phyloP scores from a whole-genome alignment of 768 basidiomycete genomes.

The Heimioporus sp. region DNA sequence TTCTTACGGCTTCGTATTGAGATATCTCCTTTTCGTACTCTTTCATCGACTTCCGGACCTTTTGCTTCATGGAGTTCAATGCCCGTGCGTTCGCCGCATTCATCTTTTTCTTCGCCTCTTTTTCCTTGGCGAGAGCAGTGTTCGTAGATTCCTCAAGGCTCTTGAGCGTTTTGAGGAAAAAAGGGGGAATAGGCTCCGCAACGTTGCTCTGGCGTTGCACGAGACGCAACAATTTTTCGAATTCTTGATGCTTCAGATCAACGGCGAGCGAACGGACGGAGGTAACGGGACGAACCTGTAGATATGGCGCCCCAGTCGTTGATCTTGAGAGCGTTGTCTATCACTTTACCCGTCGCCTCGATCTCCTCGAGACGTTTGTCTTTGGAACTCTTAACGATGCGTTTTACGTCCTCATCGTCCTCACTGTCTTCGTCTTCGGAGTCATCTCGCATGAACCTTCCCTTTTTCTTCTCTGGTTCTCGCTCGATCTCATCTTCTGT shows the following conservation, averaged over 20 bases:
- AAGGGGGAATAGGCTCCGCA: conserved; percentile 82
- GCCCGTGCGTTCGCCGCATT: conserved; percentile 92
- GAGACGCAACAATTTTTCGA: conserved; percentile 92
- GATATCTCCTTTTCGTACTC: conserved; percentile 84
- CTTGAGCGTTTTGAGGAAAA: conserved; percentile 73
- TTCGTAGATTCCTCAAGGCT: conserved; percentile 78
- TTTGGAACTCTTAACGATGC: conserved; percentile 77
- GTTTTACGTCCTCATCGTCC: conserved; percentile 72
- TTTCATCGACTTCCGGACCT: conserved; percentile 86
- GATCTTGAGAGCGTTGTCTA: conserved; percentile 94
- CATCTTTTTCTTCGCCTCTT: conserved; percentile 93
- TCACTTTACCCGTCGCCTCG: conserved; percentile 85
- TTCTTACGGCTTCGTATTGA: conserved; percentile 72
- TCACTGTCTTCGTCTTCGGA: conserved; percentile 51
- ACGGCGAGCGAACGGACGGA: neutral
- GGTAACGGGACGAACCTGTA: conserved; percentile 53
- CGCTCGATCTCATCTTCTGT: conserved; percentile 57
- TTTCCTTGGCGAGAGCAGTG: conserved; percentile 76
- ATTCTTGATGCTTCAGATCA: conserved; percentile 56
- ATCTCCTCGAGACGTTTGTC: conserved; percentile 94
- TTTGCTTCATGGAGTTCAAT: conserved; percentile 97
- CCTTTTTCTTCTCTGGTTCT: conserved; percentile 39
- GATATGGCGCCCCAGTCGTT: conserved; percentile 96
- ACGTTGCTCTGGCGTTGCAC: conserved; percentile 84
- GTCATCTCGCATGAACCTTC: conserved; percentile 42